These are phyloP conservation scores for Dioszegia aurantiaca DNA, from an alignment of 768 basidiomycete genomes.

Conservation along the genomic window DNA sequence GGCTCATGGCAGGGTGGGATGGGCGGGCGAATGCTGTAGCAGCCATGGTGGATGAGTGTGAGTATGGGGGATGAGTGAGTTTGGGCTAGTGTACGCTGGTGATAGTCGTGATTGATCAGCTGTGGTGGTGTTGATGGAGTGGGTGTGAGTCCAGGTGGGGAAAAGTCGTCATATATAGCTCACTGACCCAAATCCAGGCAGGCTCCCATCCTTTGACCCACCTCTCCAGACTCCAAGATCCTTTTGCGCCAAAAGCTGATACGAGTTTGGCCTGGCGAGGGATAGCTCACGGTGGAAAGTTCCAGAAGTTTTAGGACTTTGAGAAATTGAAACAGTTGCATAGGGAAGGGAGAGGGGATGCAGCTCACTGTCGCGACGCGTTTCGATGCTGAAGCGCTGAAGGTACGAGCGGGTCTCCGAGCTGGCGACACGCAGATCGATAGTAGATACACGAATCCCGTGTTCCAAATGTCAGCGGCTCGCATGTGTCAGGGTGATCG, in stretches of 20 bases:
- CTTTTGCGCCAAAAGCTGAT: background rate
- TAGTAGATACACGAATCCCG: too few relatives aligned
- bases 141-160: background rate
- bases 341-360: too few relatives aligned
- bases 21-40: slow-evolving; percentile 11
- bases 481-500: too few relatives aligned
- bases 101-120: background rate
- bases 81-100: background rate
- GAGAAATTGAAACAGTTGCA: too few relatives aligned
- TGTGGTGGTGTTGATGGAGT: background rate
- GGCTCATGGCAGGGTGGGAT: slow-evolving; percentile 33
- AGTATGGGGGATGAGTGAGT: slow-evolving; percentile 6
- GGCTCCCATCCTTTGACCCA: background rate
- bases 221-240: too few relatives aligned
- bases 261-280: background rate
- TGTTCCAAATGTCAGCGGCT: too few relatives aligned
- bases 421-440: too few relatives aligned
- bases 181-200: background rate
- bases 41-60: slow-evolving; percentile 7
- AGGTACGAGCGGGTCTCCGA: too few relatives aligned
- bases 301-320: background rate
- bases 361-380: too few relatives aligned
- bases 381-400: too few relatives aligned
- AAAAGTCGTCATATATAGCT: background rate
- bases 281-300: background rate